These are phyloP conservation scores for Nothophoma quercina DNA, from an alignment of 2,329 filamentous ascomycete genomes.

Conservation along the genomic window DNA sequence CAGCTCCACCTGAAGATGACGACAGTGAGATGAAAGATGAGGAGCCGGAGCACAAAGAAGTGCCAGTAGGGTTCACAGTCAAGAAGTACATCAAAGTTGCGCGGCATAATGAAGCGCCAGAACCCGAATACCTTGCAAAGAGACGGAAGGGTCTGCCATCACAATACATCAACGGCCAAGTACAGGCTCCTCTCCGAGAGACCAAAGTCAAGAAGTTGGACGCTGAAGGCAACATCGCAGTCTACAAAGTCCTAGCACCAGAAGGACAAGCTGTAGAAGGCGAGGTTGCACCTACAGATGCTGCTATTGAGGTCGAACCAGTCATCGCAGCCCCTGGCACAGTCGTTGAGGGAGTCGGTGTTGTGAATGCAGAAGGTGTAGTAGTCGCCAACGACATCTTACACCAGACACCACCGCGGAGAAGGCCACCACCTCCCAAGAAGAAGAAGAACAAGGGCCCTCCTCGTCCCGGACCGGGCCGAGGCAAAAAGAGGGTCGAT, in stretches of 20 bases:
- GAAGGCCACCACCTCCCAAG: conserved; percentile 77
- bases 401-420: conserved; percentile 61
- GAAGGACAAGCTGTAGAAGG: conserved; percentile 83
- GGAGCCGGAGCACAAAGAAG: conserved; percentile 52
- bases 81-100: conserved; percentile 67
- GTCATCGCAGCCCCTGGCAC: conserved; percentile 63
- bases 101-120: conserved; percentile 64
- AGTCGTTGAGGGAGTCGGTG: conserved; percentile 65
- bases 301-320: conserved; percentile 54
- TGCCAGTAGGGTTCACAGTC: conserved; percentile 61
- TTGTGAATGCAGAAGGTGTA: conserved; percentile 68
- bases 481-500: conserved; percentile 78
- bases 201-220: conserved; percentile 82
- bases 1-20: conserved; percentile 71
- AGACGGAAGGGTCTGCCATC: conserved; percentile 66
- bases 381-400: conserved; percentile 59
- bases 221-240: conserved; percentile 77
- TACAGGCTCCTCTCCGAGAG: conserved; percentile 66
- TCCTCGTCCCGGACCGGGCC: conserved; percentile 76
- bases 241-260: conserved; percentile 82
- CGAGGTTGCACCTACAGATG: conserved; percentile 72
- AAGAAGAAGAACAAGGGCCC: conserved; percentile 78
- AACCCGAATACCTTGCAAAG: conserved; percentile 69
- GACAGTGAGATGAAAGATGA: conserved; percentile 60
- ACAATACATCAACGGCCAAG: conserved; percentile 36